Evolutionary conservation across 2,329 filamentous ascomycete genomes (phyloP).

Genomic region (Fusarium begoniae): DNA sequence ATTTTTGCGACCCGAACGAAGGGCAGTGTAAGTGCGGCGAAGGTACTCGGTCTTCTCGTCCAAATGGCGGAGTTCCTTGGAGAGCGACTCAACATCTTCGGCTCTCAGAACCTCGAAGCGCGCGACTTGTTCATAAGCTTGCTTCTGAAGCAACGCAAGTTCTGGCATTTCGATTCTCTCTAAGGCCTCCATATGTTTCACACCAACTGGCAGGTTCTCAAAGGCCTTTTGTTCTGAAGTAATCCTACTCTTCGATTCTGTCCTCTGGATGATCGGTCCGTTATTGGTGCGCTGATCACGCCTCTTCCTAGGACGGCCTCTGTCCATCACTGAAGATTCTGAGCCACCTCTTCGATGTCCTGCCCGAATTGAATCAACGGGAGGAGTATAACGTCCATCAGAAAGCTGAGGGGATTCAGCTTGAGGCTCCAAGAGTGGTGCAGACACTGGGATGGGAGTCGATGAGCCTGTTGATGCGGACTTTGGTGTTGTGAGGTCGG

Average conservation of each 20-base stretch:
- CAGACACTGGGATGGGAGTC: slow-evolving; percentile 60
- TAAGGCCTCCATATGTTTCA: slow-evolving; percentile 61
- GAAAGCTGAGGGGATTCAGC: slow-evolving; percentile 56
- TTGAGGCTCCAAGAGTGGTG: slow-evolving; percentile 53
- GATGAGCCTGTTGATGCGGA: slow-evolving; percentile 54
- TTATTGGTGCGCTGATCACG: slow-evolving; percentile 54
- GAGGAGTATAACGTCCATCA: slow-evolving; percentile 49
- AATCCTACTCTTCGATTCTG: slow-evolving; percentile 55
- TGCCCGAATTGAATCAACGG: slow-evolving; percentile 27
- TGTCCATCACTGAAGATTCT: slow-evolving; percentile 67
- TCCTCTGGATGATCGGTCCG: slow-evolving; percentile 49
- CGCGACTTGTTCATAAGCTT: slow-evolving; percentile 69
- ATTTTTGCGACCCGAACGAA: slow-evolving; percentile 79
- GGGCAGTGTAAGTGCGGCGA: slow-evolving; percentile 77
- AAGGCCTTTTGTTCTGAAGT: slow-evolving; percentile 66
- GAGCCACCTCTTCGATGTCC: slow-evolving; percentile 64
- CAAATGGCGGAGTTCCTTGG: slow-evolving; percentile 77
- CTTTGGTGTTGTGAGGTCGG: slow-evolving; percentile 53
- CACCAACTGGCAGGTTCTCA: slow-evolving; percentile 68
- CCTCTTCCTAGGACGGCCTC: slow-evolving; percentile 68
- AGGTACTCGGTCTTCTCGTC: slow-evolving; percentile 83
- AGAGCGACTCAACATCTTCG: slow-evolving; percentile 71
- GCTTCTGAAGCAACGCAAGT: slow-evolving; percentile 62
- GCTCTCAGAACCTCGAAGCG: slow-evolving; percentile 71
- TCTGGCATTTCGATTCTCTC: slow-evolving; percentile 60